Base-by-base conservation (phyloP, 768 basidiomycete species). In the Lentinula guzmanii region DNA sequence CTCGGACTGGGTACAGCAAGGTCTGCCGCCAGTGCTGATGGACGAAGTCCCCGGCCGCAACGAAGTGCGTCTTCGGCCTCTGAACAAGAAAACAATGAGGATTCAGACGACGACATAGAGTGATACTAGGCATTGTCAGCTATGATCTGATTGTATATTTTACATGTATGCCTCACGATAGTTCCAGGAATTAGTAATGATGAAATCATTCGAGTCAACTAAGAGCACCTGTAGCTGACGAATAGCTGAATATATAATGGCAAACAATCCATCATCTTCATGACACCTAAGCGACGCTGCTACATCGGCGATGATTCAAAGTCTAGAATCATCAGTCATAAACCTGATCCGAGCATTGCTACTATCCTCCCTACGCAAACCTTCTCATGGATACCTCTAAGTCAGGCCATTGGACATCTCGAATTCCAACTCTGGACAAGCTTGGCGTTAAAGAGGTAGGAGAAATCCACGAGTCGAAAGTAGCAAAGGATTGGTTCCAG, bases 1-100 rank as follows among this genome's bases (percentile, higher is more conserved):
- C 70, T 89, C 1, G 86, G 86, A 4, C 68, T 86, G 15, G 86
- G 87, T 28, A 71, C 79, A 11, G 46, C 46, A 48, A 48, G 46
- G 21, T 48, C 46, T 24, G 21, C 45, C n/a, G 13, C 43, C n/a
- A 45, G 15, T 18, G 21, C 8, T 52, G 31, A 21, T 52, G 51
- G 31, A 33, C 28, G 51, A 52, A 52, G 51, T 52, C 31, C 51
- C 33, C 9, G 34, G 31, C 51, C 34, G 33, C 51, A 52, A 52
- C 48, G 48, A 7, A 50, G 0, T 24, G 51, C 33, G 2, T 52
- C 51, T 52, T 52, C 13, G 5, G 15, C 33, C 33, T 52, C 51
- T 9, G 51, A 52, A 8, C 28, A 33, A 35, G 31, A 33, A 35
- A 7, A 7, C 5, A 34, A 35, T 11, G 51, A 52, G 3, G 15